These are phyloP conservation scores for Plectosphaerella cucumerina DNA, from an alignment of 2,329 filamentous ascomycete genomes.

Conservation along the genomic window DNA sequence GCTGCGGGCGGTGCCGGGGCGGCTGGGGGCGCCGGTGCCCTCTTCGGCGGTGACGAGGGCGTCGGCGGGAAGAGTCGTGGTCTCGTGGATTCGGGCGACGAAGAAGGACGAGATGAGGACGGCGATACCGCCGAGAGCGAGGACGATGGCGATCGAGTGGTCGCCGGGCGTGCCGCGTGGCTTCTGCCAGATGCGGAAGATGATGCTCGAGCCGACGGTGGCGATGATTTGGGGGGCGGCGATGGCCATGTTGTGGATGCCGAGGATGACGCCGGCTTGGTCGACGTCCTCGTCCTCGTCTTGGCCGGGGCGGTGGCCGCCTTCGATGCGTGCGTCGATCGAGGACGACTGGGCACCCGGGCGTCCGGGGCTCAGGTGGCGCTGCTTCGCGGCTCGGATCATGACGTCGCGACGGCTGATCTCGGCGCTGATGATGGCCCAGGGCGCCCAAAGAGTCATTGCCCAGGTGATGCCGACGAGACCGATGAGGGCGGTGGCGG, in stretches of 20 bases:
- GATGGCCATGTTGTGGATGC: slow-evolving; percentile 93
- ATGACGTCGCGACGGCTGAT: slow-evolving; percentile 75
- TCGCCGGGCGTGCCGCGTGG: slow-evolving; percentile 80
- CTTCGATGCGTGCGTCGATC: slow-evolving; percentile 12
- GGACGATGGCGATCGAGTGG: slow-evolving; percentile 79
- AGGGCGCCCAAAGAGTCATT: slow-evolving; percentile 89
- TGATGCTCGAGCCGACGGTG: slow-evolving; percentile 75
- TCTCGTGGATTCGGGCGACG: slow-evolving; percentile 63
- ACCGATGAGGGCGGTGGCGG: slow-evolving; percentile 73
- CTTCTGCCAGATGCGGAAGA: slow-evolving; percentile 85
- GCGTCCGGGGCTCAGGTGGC: neutral
- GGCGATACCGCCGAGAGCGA: slow-evolving; percentile 77
- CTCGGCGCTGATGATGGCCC: slow-evolving; percentile 90
- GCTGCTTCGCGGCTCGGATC: slow-evolving; percentile 28
- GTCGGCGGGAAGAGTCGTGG: slow-evolving; percentile 34
- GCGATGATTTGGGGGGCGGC: slow-evolving; percentile 89
- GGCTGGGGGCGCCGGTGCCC: slow-evolving; percentile 26
- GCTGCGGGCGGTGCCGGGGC: slow-evolving; percentile 20
- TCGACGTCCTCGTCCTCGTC: slow-evolving; percentile 57
- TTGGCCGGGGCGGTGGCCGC: slow-evolving; percentile 7
- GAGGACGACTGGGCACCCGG: slow-evolving; percentile 7
- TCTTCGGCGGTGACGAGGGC: slow-evolving; percentile 37
- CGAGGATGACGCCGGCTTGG: slow-evolving; percentile 84
- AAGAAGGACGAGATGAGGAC: slow-evolving; percentile 74
- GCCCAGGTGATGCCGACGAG: slow-evolving; percentile 90